Conservation (phyloP, 2,329 filamentous ascomycete genomes). For the Diaporthe batatas region DNA sequence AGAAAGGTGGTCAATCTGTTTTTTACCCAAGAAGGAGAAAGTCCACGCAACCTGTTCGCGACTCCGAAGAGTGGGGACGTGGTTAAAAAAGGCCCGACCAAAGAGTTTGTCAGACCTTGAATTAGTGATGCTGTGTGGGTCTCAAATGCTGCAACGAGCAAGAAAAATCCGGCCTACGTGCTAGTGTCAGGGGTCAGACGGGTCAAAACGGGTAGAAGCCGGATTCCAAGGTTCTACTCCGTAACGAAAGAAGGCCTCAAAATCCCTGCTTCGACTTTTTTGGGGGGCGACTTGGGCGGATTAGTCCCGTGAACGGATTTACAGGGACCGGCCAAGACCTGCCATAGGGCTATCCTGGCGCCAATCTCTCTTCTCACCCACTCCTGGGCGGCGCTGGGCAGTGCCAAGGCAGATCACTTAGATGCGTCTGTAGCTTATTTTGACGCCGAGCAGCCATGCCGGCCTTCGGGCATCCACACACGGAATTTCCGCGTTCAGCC, state of each 20-base stretch:
- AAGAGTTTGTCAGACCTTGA: no score
- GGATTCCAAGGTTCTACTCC: background rate
- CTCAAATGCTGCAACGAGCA: conserved; percentile 6
- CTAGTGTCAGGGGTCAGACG: background rate
- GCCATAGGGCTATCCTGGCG: background rate
- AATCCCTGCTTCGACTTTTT: background rate
- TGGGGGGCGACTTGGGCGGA: background rate
- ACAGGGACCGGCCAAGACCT: background rate
- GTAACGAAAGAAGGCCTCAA: background rate
- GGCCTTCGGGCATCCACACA: background rate
- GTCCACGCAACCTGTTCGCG: conserved; percentile 3
- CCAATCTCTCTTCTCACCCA: no score
- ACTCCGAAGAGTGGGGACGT: background rate
- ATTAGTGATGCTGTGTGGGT: conserved; percentile 1
- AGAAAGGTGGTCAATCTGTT: conserved; percentile 1
- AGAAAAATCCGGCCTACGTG: background rate
- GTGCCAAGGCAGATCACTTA: conserved; percentile 15
- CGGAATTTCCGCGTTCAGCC: background rate
- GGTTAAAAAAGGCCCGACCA: background rate
- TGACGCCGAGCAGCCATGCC: conserved; percentile 10
- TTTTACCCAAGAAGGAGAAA: background rate
- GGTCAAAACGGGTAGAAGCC: conserved; percentile 2
- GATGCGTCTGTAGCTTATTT: conserved; percentile 18
- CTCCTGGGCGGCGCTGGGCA: background rate
- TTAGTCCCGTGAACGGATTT: background rate